Evolutionary conservation across 176 grass and related monocot species (phyloP).

Genomic region (Oryza australiensis): DNA sequence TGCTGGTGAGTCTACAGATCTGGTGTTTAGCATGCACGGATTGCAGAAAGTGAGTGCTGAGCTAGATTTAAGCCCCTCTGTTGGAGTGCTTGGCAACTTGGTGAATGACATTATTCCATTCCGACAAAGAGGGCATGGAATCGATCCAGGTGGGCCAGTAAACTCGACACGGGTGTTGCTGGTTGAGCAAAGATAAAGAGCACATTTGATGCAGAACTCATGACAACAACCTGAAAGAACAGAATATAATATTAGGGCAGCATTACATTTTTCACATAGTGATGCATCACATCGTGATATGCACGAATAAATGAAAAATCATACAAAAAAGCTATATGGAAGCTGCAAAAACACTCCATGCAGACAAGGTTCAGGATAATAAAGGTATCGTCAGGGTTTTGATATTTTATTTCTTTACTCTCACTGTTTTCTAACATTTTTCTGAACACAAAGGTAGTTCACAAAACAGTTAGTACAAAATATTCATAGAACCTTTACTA

Average conservation of each 20-base stretch:
- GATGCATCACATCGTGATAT: neutral
- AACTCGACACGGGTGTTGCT: conserved; percentile 64
- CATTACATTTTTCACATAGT: neutral
- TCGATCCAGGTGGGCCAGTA: conserved; percentile 72
- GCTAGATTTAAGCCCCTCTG: conserved; percentile 67
- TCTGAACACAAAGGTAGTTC: conserved; percentile 2
- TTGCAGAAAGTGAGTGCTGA: conserved; percentile 78
- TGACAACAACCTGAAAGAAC: conserved; percentile 78
- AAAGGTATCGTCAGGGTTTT: neutral
- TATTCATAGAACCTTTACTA: neutral
- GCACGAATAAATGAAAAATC: conserved; percentile 24
- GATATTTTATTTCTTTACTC: neutral
- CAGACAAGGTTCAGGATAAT: conserved; percentile 13
- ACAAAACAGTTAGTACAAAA: conserved; percentile 11
- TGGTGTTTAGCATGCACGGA: conserved; percentile 74
- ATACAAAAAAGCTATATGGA: conserved; percentile 5
- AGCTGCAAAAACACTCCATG: neutral
- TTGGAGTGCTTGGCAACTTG: conserved; percentile 53
- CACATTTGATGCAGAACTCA: conserved; percentile 92
- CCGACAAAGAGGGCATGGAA: conserved; percentile 91
- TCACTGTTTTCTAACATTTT: conserved; percentile 5
- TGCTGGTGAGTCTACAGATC: conserved; percentile 54
- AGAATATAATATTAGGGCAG: conserved; percentile 27
- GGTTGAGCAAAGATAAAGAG: conserved; percentile 89
- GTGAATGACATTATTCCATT: conserved; percentile 80